A percentile compares a stretch with the other conserved stretches of the same genome.
Conservation (phyloP, 2,329 filamentous ascomycete species). For the Grosmannia huntii region DNA sequence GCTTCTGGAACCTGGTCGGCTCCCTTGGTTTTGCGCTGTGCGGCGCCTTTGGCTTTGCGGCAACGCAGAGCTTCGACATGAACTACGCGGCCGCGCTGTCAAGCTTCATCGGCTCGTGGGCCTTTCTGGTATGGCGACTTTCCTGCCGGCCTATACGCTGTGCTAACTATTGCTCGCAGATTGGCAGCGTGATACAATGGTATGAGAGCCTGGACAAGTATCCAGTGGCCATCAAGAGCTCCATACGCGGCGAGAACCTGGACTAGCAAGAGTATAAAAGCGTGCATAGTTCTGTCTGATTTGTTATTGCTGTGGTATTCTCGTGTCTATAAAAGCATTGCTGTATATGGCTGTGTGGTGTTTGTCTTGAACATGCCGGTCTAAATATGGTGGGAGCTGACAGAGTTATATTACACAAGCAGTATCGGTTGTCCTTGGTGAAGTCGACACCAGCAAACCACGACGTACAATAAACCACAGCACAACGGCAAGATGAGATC, state of each 20-base stretch:
- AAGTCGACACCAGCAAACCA: too few species aligned
- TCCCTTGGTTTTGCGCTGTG: constrained; percentile 50
- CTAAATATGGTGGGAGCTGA: too few species aligned
- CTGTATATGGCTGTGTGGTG: not conserved
- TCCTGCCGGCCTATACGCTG: not conserved
- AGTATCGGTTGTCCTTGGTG: too few species aligned
- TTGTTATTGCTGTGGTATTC: not conserved
- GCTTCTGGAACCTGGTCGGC: constrained; percentile 52
- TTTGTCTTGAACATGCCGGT: not conserved
- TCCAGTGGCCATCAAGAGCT: constrained; percentile 13
- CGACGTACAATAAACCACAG: too few species aligned
- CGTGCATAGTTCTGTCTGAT: not conserved
- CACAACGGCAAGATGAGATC: too few species aligned
- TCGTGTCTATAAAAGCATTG: not conserved
- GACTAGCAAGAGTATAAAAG: not conserved
- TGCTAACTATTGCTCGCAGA: constrained; percentile 11
- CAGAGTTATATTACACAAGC: too few species aligned
- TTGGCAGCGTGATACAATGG: constrained; percentile 20
- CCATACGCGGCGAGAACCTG: not conserved
- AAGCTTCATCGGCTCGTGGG: constrained; percentile 36
- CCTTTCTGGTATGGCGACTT: constrained; percentile 24
- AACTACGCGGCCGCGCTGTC: constrained; percentile 35
- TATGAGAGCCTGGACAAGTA: constrained; percentile 22
- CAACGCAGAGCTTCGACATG: constrained; percentile 22
- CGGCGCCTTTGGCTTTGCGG: constrained; percentile 40